Base-by-base conservation (phyloP, 1,284 basidiomycete species). In the Naganishia liquefaciens region DNA sequence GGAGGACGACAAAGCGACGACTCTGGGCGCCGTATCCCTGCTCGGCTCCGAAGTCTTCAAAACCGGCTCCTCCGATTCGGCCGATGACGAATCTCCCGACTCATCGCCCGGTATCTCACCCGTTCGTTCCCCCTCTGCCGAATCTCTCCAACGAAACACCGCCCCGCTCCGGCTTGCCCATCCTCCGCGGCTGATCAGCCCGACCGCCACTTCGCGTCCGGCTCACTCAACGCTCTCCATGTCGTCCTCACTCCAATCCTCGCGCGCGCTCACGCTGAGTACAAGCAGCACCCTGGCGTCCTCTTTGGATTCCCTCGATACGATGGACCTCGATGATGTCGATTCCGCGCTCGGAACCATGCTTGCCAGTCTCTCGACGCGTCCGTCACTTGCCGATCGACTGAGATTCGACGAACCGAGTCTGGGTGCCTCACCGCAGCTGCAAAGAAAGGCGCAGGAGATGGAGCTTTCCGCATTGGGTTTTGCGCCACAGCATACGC, bases 341-440 rank as follows among this genome's bases (percentile, higher is more conserved):
- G 57, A 60, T 37, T 50, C 57, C 23, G 57, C 57, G 15, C 30
- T 60, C n/a, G 57, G 57, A 17, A 50, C 46, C 3, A 60, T 60
- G 57, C 57, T 60, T 17, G 57, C 57, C 10, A 60, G 57, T 49
- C 27, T 60, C 13, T 60, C 57, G 23, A 60, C 57, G 6, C 43
- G 57, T 9, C 57, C 57, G 33, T 50, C 46, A 9, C 46, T 60
- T 49, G 57, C 46, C n/a, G 49, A 37, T 60, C 46, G 57, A 23
- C 28, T 60, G 44, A 60, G 46, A 11, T n/a, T 60, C 3, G 47
- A 47, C 9, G 57, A 50, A 19, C 57, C 57, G 4, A 6, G n/a
- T 3, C 25, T 49, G 27, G 33, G n/a, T 4, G 21, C 5, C n/a
- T 17, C 46, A 23, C n/a, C 28, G 17, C 19, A 42, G 42, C 2